Evolutionary conservation across 1,284 basidiomycete species (phyloP).

Genomic region (Gastroboletus turbinatus): DNA sequence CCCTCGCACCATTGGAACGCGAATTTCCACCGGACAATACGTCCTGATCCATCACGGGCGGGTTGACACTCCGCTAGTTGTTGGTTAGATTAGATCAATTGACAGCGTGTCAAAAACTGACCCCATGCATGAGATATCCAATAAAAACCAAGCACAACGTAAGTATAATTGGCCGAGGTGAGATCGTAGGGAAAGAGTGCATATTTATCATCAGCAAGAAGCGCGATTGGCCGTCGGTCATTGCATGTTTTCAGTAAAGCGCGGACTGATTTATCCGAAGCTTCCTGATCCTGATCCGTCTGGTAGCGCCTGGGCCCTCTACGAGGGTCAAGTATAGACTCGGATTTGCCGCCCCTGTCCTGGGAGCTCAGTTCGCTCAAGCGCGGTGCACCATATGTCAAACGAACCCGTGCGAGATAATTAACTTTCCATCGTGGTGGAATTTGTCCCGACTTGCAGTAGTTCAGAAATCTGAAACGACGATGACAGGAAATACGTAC

Average conservation of each 20-base stretch:
- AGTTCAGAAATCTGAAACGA: conserved; percentile 7
- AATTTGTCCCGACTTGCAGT: conserved; percentile 65
- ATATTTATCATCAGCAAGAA: conserved; percentile 73
- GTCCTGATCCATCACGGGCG: conserved; percentile 43
- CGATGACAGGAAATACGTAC: conserved; percentile 38
- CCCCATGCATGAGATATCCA: conserved; percentile 72
- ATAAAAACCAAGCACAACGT: conserved; percentile 74
- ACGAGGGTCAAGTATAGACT: conserved; percentile 44
- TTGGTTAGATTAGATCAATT: conserved; percentile 16
- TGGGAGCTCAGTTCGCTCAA: neutral
- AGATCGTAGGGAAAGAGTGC: conserved; percentile 69
- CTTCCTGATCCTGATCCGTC: conserved; percentile 59
- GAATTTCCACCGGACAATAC: conserved; percentile 72
- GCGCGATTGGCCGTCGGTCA: conserved; percentile 53
- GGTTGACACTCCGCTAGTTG: conserved; percentile 61
- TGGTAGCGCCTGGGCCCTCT: conserved; percentile 40
- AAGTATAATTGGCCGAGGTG: conserved; percentile 48
- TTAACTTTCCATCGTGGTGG: conserved; percentile 58
- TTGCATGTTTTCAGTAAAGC: conserved; percentile 59
- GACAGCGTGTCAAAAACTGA: conserved; percentile 35
- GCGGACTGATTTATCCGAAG: conserved; percentile 65
- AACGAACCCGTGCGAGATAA: conserved; percentile 76
- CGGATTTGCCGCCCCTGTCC: conserved; percentile 64
- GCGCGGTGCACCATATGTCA: neutral
- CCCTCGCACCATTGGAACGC: conserved; percentile 76